Conservation (phyloP, 257 asterid genomes). For the Salvia splendens region DNA sequence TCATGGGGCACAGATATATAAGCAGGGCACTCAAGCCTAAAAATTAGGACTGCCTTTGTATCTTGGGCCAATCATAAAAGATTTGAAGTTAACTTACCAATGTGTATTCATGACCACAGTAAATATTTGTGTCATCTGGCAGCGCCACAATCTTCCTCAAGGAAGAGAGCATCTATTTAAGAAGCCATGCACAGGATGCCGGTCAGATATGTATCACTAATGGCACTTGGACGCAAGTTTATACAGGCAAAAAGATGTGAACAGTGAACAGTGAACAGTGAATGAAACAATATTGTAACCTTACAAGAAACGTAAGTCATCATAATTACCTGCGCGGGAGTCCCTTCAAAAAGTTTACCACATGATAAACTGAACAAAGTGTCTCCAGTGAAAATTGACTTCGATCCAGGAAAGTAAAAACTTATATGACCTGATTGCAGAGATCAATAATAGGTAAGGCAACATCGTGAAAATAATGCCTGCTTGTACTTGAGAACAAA, state of each 20-base stretch:
- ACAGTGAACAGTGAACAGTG: background rate
- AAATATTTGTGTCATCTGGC: slow-evolving; percentile 82
- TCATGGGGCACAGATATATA: background rate
- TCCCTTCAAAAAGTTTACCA: slow-evolving; percentile 94
- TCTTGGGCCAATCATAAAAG: background rate
- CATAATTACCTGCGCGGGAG: slow-evolving; percentile 73
- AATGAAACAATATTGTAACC: background rate
- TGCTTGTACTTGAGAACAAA: slow-evolving; percentile 25
- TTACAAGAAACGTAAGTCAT: slow-evolving; percentile 13
- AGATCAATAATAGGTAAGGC: slow-evolving; percentile 25
- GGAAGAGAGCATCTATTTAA: slow-evolving; percentile 77
- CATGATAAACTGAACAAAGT: slow-evolving; percentile 95
- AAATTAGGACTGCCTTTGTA: background rate
- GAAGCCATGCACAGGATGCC: slow-evolving; percentile 24
- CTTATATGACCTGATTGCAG: slow-evolving; percentile 73
- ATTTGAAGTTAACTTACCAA: slow-evolving; percentile 48
- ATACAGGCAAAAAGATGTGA: background rate
- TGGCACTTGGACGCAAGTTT: slow-evolving; percentile 15
- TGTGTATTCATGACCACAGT: slow-evolving; percentile 94
- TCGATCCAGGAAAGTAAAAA: slow-evolving; percentile 86
- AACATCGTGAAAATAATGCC: background rate
- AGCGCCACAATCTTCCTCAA: slow-evolving; percentile 65
- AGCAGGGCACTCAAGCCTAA: background rate
- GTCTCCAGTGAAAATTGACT: slow-evolving; percentile 88
- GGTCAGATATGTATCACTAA: background rate